phyloP scores from a whole-genome alignment of 768 basidiomycete genomes.

The Cubamyces lactineus region DNA sequence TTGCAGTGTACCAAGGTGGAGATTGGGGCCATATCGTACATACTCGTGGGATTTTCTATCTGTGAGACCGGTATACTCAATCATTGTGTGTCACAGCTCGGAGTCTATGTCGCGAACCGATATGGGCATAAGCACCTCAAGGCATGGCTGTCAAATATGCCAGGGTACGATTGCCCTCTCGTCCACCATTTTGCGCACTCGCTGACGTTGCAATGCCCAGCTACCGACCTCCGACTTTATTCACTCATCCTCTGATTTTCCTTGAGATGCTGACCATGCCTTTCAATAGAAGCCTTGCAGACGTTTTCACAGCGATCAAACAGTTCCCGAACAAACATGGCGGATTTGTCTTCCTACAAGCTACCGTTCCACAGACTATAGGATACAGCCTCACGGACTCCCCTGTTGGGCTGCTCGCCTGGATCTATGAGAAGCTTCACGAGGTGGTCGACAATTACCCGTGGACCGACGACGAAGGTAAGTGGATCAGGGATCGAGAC shows the following conservation, averaged over 20 bases:
- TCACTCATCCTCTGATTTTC: slow-evolving; percentile 35
- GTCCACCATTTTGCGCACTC: not conserved
- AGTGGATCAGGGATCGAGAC: too few relatives aligned
- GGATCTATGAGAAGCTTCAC: slow-evolving; percentile 38
- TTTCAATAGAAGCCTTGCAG: slow-evolving; percentile 40
- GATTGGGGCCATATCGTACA: slow-evolving; percentile 48
- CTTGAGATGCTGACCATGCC: slow-evolving; percentile 35
- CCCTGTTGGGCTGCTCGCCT: slow-evolving; percentile 46
- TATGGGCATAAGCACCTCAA: slow-evolving; percentile 49
- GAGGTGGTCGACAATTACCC: slow-evolving; percentile 46
- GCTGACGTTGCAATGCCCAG: not conserved
- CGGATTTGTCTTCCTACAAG: slow-evolving; percentile 35
- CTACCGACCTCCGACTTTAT: slow-evolving; percentile 28
- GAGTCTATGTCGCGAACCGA: slow-evolving; percentile 35
- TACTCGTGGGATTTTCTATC: not conserved
- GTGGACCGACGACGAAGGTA: slow-evolving; percentile 56
- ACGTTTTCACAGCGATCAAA: slow-evolving; percentile 31
- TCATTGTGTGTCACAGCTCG: slow-evolving; percentile 33
- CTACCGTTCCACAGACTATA: slow-evolving; percentile 36
- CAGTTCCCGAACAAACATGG: slow-evolving; percentile 36
- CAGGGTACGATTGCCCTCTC: slow-evolving; percentile 40
- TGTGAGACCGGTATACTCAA: not conserved
- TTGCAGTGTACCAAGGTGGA: slow-evolving; percentile 50
- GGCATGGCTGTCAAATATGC: slow-evolving; percentile 56
- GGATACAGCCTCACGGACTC: slow-evolving; percentile 59